Evolutionary conservation across 768 basidiomycete genomes (phyloP).

Genomic region (Jaapia argillacea): DNA sequence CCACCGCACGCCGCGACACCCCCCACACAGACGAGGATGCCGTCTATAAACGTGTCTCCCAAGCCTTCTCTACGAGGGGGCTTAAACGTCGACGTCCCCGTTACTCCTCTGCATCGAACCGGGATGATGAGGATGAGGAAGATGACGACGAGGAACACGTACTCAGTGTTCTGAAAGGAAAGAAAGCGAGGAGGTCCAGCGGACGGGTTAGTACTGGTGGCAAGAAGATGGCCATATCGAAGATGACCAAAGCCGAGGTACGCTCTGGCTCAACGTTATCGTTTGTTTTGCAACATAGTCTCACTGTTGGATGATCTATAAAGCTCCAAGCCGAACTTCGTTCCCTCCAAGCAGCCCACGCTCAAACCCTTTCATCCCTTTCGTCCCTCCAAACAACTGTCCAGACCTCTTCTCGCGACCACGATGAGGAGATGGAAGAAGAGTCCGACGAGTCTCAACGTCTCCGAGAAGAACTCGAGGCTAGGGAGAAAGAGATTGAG

Average conservation of each 20-base stretch:
- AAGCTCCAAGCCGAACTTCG: neutral
- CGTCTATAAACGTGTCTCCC: slow-evolving; percentile 29
- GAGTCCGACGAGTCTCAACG: slow-evolving; percentile 18
- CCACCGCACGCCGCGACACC: slow-evolving; percentile 21
- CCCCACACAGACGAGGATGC: slow-evolving; percentile 21
- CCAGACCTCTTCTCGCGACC: too few species aligned
- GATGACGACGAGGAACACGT: slow-evolving; percentile 6
- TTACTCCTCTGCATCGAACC: neutral
- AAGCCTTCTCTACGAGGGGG: slow-evolving; percentile 14
- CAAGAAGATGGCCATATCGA: slow-evolving; percentile 17
- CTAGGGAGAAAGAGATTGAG: slow-evolving; percentile 19
- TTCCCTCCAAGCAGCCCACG: neutral
- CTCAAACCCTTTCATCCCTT: neutral
- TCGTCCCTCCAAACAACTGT: too few species aligned
- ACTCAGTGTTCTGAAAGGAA: slow-evolving; percentile 1
- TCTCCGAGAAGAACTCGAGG: slow-evolving; percentile 17
- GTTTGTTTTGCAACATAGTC: neutral
- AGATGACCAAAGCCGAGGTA: slow-evolving; percentile 35
- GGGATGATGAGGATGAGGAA: slow-evolving; percentile 2
- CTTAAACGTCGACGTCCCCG: slow-evolving; percentile 13
- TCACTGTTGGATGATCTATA: neutral
- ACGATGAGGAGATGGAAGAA: slow-evolving; percentile 15
- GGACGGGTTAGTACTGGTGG: neutral
- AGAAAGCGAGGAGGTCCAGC: slow-evolving; percentile 6
- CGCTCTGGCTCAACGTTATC: slow-evolving; percentile 5